A percentile compares a stretch with the other conserved stretches of the same genome.
Evolutionary conservation across 306 rosid genomes (phyloP).

Genomic region (Begonia fuchsioides): DNA sequence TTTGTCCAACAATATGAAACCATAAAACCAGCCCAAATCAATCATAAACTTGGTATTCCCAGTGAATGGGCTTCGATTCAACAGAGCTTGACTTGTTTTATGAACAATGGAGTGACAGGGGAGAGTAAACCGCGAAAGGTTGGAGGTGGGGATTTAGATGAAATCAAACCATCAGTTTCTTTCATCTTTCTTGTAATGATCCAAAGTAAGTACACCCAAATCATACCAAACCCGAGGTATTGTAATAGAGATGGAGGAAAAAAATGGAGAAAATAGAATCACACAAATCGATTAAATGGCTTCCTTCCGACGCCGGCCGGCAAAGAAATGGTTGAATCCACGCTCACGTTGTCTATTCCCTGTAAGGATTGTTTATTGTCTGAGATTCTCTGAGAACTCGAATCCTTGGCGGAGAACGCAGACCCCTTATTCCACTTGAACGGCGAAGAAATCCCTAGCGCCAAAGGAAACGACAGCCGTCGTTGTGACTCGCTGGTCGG

Average conservation of each 20-base stretch:
- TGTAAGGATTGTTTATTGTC: conserved; percentile 50
- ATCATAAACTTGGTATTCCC: no score
- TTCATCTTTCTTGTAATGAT: no score
- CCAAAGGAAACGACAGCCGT: conserved; percentile 59
- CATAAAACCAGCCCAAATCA: no score
- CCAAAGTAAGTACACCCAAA: conserved; percentile 20
- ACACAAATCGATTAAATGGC: conserved; percentile 98
- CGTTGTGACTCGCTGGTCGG: conserved; percentile 66
- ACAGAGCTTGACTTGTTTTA: no score
- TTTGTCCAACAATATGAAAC: no score
- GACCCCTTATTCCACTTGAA: conserved; percentile 74
- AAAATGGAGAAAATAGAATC: conserved; percentile 34
- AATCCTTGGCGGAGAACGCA: conserved; percentile 41
- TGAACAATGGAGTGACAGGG: no score
- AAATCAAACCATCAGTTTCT: no score
- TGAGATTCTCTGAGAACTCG: conserved; percentile 29
- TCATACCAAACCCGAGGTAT: conserved; percentile 17
- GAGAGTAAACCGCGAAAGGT: no score
- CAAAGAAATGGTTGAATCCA: conserved; percentile 77
- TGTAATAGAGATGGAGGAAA: neutral
- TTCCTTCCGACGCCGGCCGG: conserved; percentile 72
- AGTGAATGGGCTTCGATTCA: no score
- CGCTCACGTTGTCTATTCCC: conserved; percentile 50
- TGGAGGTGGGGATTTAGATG: no score
- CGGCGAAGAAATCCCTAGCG: conserved; percentile 66